These are phyloP conservation scores for Fusarium scirpi DNA, from an alignment of 2,329 filamentous ascomycete genomes.

Conservation along the genomic window DNA sequence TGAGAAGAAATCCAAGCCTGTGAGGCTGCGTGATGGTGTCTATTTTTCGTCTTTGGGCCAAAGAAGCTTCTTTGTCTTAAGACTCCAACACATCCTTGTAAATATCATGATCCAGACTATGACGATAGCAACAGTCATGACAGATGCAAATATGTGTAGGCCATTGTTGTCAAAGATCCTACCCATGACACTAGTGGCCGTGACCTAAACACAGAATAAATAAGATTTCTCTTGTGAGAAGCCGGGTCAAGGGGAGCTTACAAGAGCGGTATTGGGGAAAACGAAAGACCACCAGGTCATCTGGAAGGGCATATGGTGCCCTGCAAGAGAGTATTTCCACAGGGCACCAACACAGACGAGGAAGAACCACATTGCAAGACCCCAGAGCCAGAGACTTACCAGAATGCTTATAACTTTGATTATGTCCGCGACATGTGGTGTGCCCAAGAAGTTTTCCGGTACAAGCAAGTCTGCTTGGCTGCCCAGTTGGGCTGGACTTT, in stretches of 20 bases:
- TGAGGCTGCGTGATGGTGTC: background rate
- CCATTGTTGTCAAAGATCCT: conserved; percentile 68
- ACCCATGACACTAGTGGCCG: conserved; percentile 78
- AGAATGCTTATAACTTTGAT: conserved; percentile 67
- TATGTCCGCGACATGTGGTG: conserved; percentile 57
- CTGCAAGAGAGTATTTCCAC: conserved; percentile 70
- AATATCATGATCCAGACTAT: conserved; percentile 77
- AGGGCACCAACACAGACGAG: conserved; percentile 82
- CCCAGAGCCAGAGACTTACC: conserved; percentile 83
- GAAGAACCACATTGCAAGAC: conserved; percentile 86
- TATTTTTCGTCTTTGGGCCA: conserved; percentile 73
- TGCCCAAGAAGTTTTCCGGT: conserved; percentile 57
- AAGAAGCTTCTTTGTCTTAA: conserved; percentile 74
- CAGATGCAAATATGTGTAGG: conserved; percentile 75
- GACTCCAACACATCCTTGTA: conserved; percentile 75
- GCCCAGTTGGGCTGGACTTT: conserved; percentile 57
- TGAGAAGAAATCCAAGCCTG: background rate
- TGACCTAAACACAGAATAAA: conserved; percentile 54
- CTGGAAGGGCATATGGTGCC: conserved; percentile 76
- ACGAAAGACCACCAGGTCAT: conserved; percentile 91
- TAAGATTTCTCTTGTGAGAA: conserved; percentile 3
- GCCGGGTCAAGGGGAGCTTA: conserved; percentile 28
- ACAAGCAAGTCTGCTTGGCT: conserved; percentile 57
- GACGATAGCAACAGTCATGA: conserved; percentile 74
- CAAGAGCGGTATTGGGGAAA: conserved; percentile 82